Base-by-base conservation (phyloP, 2,329 filamentous ascomycete genomes). In the Podosphaera xanthii region DNA sequence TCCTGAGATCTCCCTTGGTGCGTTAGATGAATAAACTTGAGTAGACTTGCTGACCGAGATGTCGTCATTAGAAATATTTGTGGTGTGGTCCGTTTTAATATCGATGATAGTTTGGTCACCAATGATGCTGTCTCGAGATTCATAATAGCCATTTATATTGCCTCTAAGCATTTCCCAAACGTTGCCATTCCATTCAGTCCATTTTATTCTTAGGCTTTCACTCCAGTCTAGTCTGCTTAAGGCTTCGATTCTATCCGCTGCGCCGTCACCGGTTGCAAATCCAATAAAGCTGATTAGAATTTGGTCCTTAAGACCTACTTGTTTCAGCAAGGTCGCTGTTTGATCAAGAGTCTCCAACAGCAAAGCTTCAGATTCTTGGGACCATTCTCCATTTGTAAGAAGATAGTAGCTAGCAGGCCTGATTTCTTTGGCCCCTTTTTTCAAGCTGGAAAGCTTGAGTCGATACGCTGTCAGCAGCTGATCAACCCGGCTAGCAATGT, bases 341-440 rank as follows among this genome's bases (percentile, higher is more conserved):
- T 36, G 31, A 30, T 54, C 52, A n/a, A 54, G 30, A 9, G 52
- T 54, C 6, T 36, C 34, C 34, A 33, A 9, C 2, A 54, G 34
- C 10, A n/a, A 34, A 8, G 30, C 33, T 85, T 63, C 56, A 2
- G 35, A 36, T 0, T 52, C 57, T 36, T 61, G 57, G 2, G 50
- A 55, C 65, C 62, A 65, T 22, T 60, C 60, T 36, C 65, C 64
- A 57, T 64, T 64, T 2, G 60, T 63, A 9, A 66, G 49, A 8
- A 66, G 58, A 53, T 65, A 66, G n/a, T 64, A 60, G 53, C 62
- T 65, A 55, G 63, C 61, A 12, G 64, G 64, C 31, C 63, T 42
- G n/a, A 64, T 42, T 9, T 52, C 44, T 48, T 54, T 57, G 60
- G 60, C 34, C 49, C 60, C 33, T 52, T 58, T 56, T 33, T 62